Base-by-base conservation (phyloP, 192 early-diverging fungal genomes). In the Podila epigama region DNA sequence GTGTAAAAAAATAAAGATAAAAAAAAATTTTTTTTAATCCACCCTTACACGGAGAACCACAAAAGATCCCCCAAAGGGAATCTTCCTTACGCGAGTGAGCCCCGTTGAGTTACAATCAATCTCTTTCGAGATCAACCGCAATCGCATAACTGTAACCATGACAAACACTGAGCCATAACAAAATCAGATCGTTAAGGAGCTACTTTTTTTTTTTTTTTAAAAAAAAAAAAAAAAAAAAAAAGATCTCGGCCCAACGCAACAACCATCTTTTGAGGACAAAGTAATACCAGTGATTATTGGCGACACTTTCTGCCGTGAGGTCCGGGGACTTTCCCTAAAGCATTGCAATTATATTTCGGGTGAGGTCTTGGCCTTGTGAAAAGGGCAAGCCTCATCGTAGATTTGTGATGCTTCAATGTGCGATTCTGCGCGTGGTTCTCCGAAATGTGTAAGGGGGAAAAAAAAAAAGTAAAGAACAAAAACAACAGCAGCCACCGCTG, bases 301-400 rank as follows among this genome's bases (percentile, higher is more conserved):
- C 42, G 70, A 42, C 64, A 75, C 70, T 75, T 66, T 75, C 70
- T 75, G 64, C 59, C 70, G 59, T 66, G 28, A 56, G 70, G 70
- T 75, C 70, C 70, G 70, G n/a, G 70, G 70, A 75, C 70, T 75
- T 75, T 66, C 70, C 70, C 70, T 75, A 75, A 75, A 75, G 70
- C 70, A 75, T 75, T 75, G 36, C 70, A 75, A 75, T 66, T 60
- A 60, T 71, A 44, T 41, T 57, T 57, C 52, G 60, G 34, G 27
- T 58, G 70, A 75, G 63, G 70, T 75, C 70, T 61, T 35, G 63
- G 70, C 66, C 70, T 61, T 35, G 9, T 6, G n/a, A 28, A 9
- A 29, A 18, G 25, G n/a, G 33, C 35, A 33, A 61, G 70, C 70
- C 70, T 66, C 64, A 58, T 66, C 70, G 70, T 75, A 66, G 70